Percentiles rank a stretch among this genome's conserved stretches.
These are phyloP conservation scores for Hanseniaspora lindneri DNA, from an alignment of 805 yeast genomes.

Conservation along the genomic window DNA sequence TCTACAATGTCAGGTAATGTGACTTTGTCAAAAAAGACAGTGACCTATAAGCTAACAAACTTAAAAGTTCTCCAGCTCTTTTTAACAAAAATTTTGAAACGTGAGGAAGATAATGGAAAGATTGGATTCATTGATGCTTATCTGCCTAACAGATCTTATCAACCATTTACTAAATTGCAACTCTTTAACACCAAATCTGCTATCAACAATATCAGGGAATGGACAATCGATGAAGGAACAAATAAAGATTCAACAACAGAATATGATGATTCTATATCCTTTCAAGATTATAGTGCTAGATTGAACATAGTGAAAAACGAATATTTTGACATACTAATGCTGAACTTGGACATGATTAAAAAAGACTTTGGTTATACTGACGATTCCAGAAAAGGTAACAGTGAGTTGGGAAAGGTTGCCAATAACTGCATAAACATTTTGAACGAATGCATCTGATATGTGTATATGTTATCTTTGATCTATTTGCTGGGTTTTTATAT, in stretches of 20 bases:
- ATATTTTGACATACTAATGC: conserved; percentile 4
- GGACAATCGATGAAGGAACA: not conserved
- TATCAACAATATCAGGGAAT: conserved; percentile 12
- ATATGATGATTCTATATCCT: conserved; percentile 2
- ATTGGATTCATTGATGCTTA: conserved; percentile 4
- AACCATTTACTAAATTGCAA: conserved; percentile 12
- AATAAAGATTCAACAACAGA: not conserved
- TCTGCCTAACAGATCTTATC: conserved; percentile 6
- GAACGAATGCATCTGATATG: too few species aligned
- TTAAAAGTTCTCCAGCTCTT: conserved; percentile 12
- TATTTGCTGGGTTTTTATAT: too few species aligned
- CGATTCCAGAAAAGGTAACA: conserved; percentile 7
- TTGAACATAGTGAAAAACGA: conserved; percentile 4
- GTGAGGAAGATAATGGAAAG: not conserved
- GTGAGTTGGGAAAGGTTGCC: conserved; percentile 14
- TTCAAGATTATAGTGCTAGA: conserved; percentile 15
- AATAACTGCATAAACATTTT: conserved; percentile 13
- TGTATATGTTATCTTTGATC: too few species aligned
- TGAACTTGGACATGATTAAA: conserved; percentile 14
- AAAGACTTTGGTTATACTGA: conserved; percentile 10
- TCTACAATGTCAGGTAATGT: conserved; percentile 18
- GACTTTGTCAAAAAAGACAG: conserved; percentile 10
- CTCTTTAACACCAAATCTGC: conserved; percentile 8
- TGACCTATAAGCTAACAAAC: conserved; percentile 12
- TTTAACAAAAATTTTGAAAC: conserved; percentile 4